A percentile compares a stretch with the other conserved stretches of the same genome.
phyloP scores from a whole-genome alignment of 2,329 filamentous ascomycete species.

The Scytalidium lignicola region DNA sequence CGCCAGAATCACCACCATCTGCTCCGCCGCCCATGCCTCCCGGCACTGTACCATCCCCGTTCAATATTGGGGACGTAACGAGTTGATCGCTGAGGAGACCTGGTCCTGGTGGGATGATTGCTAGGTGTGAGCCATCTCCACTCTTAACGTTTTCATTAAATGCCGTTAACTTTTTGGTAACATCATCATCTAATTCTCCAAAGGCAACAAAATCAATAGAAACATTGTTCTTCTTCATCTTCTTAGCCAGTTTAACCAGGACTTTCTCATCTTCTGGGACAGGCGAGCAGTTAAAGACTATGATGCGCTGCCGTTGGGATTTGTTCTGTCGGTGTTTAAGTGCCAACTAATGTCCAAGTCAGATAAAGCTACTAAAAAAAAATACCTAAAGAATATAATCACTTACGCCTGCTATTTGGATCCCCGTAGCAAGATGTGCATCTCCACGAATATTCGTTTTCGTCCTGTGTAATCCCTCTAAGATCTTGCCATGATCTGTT shows the following conservation, averaged over 20 bases:
- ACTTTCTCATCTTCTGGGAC: constrained; percentile 86
- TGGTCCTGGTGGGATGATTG: constrained; percentile 83
- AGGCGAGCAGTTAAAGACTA: constrained; percentile 93
- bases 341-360: constrained; percentile 59
- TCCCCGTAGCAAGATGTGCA: constrained; percentile 83
- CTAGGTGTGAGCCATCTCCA: constrained; percentile 84
- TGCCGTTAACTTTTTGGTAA: constrained; percentile 83
- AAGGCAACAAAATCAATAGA: constrained; percentile 94
- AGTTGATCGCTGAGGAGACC: constrained; percentile 92
- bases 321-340: constrained; percentile 98
- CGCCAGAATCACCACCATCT: constrained; percentile 51
- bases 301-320: constrained; percentile 90
- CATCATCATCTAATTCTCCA: constrained; percentile 86
- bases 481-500: constrained; percentile 90
- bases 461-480: constrained; percentile 86
- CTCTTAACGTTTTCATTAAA: constrained; percentile 94
- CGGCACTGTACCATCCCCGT: constrained; percentile 66
- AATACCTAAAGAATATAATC: background rate
- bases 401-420: constrained; percentile 89
- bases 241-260: constrained; percentile 84
- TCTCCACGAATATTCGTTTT: constrained; percentile 86
- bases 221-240: constrained; percentile 98
- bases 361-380: constrained; percentile 12
- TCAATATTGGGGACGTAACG: constrained; percentile 81
- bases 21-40: constrained; percentile 43